A percentile compares a stretch with the other conserved stretches of the same genome.
Conservation (phyloP, 2,329 filamentous ascomycete species). For the Fusarium tricinctum region DNA sequence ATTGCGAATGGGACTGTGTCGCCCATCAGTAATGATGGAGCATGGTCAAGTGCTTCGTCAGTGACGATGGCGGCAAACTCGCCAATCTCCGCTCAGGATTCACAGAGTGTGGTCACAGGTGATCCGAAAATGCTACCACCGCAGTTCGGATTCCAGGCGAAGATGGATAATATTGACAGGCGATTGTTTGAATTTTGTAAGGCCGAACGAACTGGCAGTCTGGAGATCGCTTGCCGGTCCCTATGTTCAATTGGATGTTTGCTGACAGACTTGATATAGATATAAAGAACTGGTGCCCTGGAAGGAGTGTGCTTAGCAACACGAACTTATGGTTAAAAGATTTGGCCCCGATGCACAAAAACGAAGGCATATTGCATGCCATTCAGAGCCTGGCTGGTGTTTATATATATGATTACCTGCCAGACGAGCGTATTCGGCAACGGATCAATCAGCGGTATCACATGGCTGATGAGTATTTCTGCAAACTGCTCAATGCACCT, state of each 20-base stretch:
- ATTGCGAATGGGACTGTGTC: constrained; percentile 15
- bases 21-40: constrained; percentile 21
- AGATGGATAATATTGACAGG: constrained; percentile 54
- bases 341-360: constrained; percentile 57
- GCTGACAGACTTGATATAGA: constrained; percentile 47
- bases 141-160: constrained; percentile 52
- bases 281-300: constrained; percentile 58
- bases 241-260: background rate
- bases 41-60: constrained; percentile 28
- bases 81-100: constrained; percentile 24
- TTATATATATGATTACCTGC: constrained; percentile 59
- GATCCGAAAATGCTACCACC: constrained; percentile 49
- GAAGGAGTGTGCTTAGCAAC: constrained; percentile 55
- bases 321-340: constrained; percentile 59
- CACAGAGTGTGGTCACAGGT: constrained; percentile 23
- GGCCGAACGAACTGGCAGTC: constrained; percentile 28
- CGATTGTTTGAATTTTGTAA: constrained; percentile 56
- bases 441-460: constrained; percentile 54
- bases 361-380: constrained; percentile 54
- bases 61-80: constrained; percentile 14
- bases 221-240: background rate
- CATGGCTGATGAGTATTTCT: constrained; percentile 52
- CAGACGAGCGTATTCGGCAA: constrained; percentile 50
- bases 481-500: constrained; percentile 48
- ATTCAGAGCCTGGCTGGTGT: constrained; percentile 59